phyloP scores from a whole-genome alignment of 345 rosid genomes.

The Gossypium rotundifolium region DNA sequence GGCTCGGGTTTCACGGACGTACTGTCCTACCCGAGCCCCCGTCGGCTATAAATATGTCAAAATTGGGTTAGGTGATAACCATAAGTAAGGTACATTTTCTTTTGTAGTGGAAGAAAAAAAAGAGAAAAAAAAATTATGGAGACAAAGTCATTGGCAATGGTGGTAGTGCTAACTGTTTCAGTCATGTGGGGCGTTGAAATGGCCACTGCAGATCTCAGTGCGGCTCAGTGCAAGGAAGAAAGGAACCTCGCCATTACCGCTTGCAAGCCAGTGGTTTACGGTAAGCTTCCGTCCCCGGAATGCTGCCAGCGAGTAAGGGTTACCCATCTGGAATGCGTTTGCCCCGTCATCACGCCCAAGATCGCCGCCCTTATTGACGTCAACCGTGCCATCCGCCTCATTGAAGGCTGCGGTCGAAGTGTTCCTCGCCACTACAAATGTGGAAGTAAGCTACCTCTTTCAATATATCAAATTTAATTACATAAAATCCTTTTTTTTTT shows the following conservation, averaged over 20 bases:
- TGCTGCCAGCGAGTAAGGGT: constrained; percentile 36
- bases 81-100: not conserved
- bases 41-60: not conserved
- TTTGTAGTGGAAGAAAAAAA: not conserved
- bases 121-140: not conserved
- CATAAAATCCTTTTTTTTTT: not conserved
- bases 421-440: constrained; percentile 41
- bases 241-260: constrained; percentile 25
- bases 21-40: not conserved
- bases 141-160: not conserved
- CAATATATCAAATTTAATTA: not conserved
- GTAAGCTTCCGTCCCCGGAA: constrained; percentile 26
- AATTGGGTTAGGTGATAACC: not conserved
- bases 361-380: constrained; percentile 27
- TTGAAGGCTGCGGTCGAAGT: constrained; percentile 35
- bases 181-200: constrained; percentile 5
- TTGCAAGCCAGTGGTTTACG: constrained; percentile 33
- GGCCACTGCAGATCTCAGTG: constrained; percentile 16
- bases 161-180: constrained; percentile 1
- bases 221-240: constrained; percentile 30
- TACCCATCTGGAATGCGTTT: constrained; percentile 27
- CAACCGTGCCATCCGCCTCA: constrained; percentile 30
- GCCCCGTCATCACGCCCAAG: constrained; percentile 24
- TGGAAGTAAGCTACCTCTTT: constrained; percentile 29
- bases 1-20: not conserved